Evolutionary conservation across 164 flowering plant genomes (phyloP), one percentile per base, ranked within the genome.

Genomic region (Paratinospora sagittata): DNA sequence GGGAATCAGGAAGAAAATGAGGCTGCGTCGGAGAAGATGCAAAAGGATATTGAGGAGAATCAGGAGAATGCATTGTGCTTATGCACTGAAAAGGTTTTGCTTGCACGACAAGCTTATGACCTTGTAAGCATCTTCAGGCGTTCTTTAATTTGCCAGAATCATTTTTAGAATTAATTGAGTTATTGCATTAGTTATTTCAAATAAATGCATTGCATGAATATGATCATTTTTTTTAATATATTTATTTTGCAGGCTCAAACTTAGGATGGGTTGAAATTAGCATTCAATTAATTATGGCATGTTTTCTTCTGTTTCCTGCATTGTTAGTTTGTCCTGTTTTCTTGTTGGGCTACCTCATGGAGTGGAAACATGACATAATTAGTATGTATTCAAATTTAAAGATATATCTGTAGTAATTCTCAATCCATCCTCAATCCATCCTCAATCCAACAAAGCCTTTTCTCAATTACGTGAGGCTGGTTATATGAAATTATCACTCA

Each of bases 71-170:
- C 98, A 0, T 84, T 96, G 81, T 90, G 86, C 80, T 85, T 96
- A 11, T 96, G 97, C 76, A 96, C 99, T 2, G 98, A 96, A 82
- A 96, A 91, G 84, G 98, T 96, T 61, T 82, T 91, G 74, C 81
- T 96, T 49, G 96, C 97, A 5, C 86, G 84, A n/a, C 99, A 93
- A 84, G 98, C 99, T 17, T 85, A 86, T 82, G 98, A 93, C 27
- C 87, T 96, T 68, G 97, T 95, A 79, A 79, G 89, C 61, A 19
- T 21, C 47, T 43, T 63, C 62, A 2, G 37, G 14, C 24, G 1
- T 72, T 26, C 19, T 8, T 57, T 58, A 12, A 49, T 52, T 39
- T 63, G 66, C 11, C 57, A 13, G 7, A 21, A 8, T n/a, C 34
- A 1, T 55, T 55, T 8, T 19, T 55, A 55, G 60, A n/a, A 7